Conservation (phyloP, 768 basidiomycete genomes). For the Mrakia frigida region DNA sequence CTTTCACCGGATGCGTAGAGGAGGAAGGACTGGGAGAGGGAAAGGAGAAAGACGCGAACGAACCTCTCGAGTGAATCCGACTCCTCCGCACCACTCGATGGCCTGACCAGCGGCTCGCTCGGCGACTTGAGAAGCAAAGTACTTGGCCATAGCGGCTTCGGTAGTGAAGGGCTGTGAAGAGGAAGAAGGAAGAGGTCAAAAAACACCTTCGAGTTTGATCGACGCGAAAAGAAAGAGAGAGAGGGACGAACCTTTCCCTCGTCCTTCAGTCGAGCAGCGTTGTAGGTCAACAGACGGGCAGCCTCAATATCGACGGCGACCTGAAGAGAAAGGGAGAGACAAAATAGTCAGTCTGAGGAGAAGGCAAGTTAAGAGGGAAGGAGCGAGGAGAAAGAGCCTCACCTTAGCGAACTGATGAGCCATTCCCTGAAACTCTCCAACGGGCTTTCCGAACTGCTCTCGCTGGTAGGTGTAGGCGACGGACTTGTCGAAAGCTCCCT, state of each 20-base stretch:
- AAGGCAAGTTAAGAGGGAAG: too few species aligned
- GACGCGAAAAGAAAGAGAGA: background rate
- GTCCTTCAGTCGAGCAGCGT: constrained; percentile 71
- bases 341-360: background rate
- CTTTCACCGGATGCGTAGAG: too few species aligned
- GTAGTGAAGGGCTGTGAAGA: constrained; percentile 61
- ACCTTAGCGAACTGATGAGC: constrained; percentile 80
- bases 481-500: constrained; percentile 91
- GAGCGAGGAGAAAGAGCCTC: background rate
- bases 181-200: background rate
- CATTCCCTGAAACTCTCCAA: constrained; percentile 94
- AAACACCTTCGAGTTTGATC: too few species aligned
- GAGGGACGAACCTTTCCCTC: constrained; percentile 31
- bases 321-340: background rate
- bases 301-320: constrained; percentile 84
- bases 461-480: constrained; percentile 95
- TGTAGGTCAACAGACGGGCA: constrained; percentile 88
- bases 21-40: background rate
- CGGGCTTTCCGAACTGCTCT: constrained; percentile 85
- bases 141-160: constrained; percentile 98
- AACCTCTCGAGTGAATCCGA: constrained; percentile 63
- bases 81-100: constrained; percentile 93
- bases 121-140: constrained; percentile 67
- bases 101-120: constrained; percentile 80
- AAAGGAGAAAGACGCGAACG: background rate